Evolutionary conservation across 495 filamentous ascomycete species (phyloP).

Genomic region (Hypoxylon trugodes): DNA sequence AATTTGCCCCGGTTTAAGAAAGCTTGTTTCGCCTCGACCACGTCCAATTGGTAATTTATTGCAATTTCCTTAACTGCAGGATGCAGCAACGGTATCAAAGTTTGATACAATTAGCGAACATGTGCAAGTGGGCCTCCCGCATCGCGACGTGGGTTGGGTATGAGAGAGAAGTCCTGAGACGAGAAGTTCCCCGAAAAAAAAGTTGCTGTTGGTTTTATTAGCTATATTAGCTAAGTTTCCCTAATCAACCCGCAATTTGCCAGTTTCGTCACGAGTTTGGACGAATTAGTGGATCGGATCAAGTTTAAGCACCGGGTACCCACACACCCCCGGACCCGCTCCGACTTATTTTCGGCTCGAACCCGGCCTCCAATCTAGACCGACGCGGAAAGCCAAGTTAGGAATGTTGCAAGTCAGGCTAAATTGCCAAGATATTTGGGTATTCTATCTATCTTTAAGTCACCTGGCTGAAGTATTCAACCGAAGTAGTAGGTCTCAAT

Average conservation of each 20-base stretch:
- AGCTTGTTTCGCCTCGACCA: slow-evolving; percentile 32
- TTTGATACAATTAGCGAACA: slow-evolving; percentile 26
- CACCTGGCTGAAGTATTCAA: slow-evolving; percentile 30
- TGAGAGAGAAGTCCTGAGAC: not conserved
- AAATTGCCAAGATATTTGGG: slow-evolving; percentile 38
- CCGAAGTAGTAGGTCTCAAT: slow-evolving; percentile 30
- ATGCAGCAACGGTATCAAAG: slow-evolving; percentile 27
- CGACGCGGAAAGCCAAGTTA: slow-evolving; percentile 32
- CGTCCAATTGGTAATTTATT: slow-evolving; percentile 34
- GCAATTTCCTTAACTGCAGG: slow-evolving; percentile 30
- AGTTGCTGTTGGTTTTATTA: not conserved
- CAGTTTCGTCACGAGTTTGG: slow-evolving; percentile 24
- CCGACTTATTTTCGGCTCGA: slow-evolving; percentile 43
- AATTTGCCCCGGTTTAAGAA: slow-evolving; percentile 37
- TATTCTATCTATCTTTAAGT: too few species aligned
- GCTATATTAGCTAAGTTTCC: slow-evolving; percentile 28
- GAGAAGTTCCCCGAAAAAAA: not conserved
- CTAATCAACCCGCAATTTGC: slow-evolving; percentile 30
- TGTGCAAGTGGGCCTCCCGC: slow-evolving; percentile 37
- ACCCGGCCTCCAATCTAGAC: slow-evolving; percentile 33
- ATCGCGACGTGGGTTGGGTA: slow-evolving; percentile 34
- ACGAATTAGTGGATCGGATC: slow-evolving; percentile 30
- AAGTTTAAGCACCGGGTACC: slow-evolving; percentile 33
- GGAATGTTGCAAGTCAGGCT: slow-evolving; percentile 42
- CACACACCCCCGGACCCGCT: slow-evolving; percentile 34